Base-by-base conservation (phyloP, 768 basidiomycete species). In the Terana coerulea region DNA sequence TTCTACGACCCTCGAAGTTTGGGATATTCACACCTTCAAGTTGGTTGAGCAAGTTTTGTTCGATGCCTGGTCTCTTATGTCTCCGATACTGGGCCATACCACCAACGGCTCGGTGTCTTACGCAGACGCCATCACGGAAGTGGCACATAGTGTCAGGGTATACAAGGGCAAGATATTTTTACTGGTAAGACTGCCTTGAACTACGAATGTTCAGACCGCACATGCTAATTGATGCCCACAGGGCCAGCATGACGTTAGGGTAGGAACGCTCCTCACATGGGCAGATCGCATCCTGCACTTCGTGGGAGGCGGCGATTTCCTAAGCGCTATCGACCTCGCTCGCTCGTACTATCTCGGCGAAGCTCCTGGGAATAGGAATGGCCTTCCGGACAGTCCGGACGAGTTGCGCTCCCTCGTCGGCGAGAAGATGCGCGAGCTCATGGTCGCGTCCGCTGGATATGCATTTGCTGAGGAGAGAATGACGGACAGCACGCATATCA, bases 381-480 rank as follows among this genome's bases (percentile, higher is more conserved):
- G 86, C 21, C 81, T 99, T 15, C 95, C 97, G 0, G 78, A 81
- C 47, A 79, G 84, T 39, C 69, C 72, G 2, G 62, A 68, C n/a
- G 73, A 76, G 36, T 78, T 88, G 21, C 78, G 77, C 58, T 67
- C 68, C 24, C 71, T 91, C 28, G 81, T 97, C 34, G 88, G 87
- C 2, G 75, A 79, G 47, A 87, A 88, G 61, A 75, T 98, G 52
- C 77, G 76, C 30, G 89, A 88, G 52, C 75, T 99, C 26, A 88
- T 99, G 85, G 70, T 73, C 10, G 93, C 97, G 2, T 97, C 97
- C 1, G 75, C 88, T 35, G 81, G 76, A 17, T 98, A 95, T 67
- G 84, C 88, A 1, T 99, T 99, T 67, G 95, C 95, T 2, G 91
- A 97, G 61, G 93, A 98, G 12, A 85, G 97, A 22, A 86, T 98